Evolutionary conservation across 345 rosid genomes (phyloP).

Genomic region (Pistacia vera): DNA sequence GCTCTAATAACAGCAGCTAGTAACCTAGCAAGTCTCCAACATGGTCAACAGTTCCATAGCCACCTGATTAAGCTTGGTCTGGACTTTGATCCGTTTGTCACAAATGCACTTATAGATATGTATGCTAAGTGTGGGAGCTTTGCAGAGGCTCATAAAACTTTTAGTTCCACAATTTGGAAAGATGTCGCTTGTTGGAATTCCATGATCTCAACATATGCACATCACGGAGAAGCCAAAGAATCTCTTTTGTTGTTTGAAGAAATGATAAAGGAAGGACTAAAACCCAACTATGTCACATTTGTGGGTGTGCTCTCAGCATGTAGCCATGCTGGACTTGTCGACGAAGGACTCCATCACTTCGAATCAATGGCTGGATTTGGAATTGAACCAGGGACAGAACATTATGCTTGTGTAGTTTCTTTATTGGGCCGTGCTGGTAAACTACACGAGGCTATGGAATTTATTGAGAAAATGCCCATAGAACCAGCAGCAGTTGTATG

Average conservation of each 20-base stretch:
- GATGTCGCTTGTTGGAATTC: constrained; percentile 75
- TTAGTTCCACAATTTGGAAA: constrained; percentile 39
- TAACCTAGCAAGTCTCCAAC: constrained; percentile 62
- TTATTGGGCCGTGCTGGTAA: constrained; percentile 70
- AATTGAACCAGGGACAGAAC: constrained; percentile 65
- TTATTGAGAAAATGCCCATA: constrained; percentile 58
- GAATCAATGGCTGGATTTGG: constrained; percentile 54
- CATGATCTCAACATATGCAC: constrained; percentile 64
- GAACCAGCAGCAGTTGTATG: constrained; percentile 55
- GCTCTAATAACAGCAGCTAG: constrained; percentile 64
- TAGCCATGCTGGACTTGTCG: constrained; percentile 67
- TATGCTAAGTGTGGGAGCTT: constrained; percentile 80
- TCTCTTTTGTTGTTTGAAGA: constrained; percentile 56
- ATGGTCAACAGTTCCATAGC: constrained; percentile 67
- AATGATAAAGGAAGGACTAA: constrained; percentile 56
- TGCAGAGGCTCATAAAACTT: constrained; percentile 54
- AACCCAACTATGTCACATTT: constrained; percentile 69
- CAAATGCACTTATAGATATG: constrained; percentile 73
- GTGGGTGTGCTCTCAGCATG: constrained; percentile 79
- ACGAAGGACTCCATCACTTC: constrained; percentile 54
- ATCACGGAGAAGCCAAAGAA: constrained; percentile 65
- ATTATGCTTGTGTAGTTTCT: constrained; percentile 69
- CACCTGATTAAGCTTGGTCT: constrained; percentile 51
- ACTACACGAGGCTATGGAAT: constrained; percentile 58
- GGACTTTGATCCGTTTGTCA: constrained; percentile 49